Evolutionary conservation across 495 filamentous ascomycete species (phyloP).

Genomic region (Elaphomyces granulatus): DNA sequence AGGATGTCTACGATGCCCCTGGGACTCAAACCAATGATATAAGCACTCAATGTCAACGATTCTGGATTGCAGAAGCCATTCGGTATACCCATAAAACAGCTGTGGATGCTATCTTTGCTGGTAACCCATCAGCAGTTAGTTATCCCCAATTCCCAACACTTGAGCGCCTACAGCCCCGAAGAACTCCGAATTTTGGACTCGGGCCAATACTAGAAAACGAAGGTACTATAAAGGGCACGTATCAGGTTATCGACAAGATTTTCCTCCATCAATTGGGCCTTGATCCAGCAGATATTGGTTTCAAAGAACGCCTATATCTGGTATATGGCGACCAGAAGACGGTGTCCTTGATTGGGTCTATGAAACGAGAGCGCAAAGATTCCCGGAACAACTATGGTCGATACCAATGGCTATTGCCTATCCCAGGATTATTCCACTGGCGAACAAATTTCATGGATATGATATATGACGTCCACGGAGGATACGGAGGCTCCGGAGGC

Average conservation of each 20-base stretch:
- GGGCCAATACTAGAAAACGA: slow-evolving; percentile 4
- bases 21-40: no score
- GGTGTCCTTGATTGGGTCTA: slow-evolving; percentile 2
- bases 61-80: no score
- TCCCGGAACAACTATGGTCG: slow-evolving; percentile 4
- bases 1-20: no score
- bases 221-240: slow-evolving; percentile 5
- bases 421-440: slow-evolving; percentile 9
- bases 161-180: background rate
- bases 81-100: no score
- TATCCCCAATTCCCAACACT: background rate
- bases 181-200: background rate
- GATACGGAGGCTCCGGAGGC: no score
- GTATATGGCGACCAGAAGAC: slow-evolving; percentile 9
- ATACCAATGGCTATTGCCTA: background rate
- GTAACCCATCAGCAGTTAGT: no score
- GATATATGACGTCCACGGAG: slow-evolving; percentile 4
- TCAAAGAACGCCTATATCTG: slow-evolving; percentile 6
- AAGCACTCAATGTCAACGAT: no score
- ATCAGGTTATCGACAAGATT: slow-evolving; percentile 6
- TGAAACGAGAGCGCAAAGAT: slow-evolving; percentile 4
- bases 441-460: slow-evolving; percentile 6
- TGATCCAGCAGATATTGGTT: background rate
- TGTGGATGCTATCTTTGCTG: no score
- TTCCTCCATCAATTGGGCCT: slow-evolving; percentile 1